Evolutionary conservation across 768 basidiomycete genomes (phyloP).

Genomic region (Russula compacta): DNA sequence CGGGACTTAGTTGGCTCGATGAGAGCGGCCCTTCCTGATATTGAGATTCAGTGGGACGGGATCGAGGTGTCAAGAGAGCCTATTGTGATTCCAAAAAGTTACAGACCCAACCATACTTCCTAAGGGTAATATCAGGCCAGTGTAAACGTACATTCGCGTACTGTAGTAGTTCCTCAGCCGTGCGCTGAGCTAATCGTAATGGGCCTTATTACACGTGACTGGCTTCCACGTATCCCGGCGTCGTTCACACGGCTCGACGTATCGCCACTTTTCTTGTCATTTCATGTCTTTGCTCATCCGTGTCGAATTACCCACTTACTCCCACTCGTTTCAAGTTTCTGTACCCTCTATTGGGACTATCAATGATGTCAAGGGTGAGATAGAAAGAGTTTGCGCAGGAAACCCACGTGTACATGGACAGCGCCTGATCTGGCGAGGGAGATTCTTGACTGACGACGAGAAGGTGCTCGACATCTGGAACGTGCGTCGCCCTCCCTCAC

Average conservation of each 20-base stretch:
- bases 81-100: neutral
- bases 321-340: slow-evolving; percentile 52
- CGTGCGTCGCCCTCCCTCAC: slow-evolving; percentile 36
- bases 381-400: slow-evolving; percentile 50
- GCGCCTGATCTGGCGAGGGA: slow-evolving; percentile 67
- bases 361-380: slow-evolving; percentile 58
- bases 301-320: slow-evolving; percentile 70
- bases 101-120: neutral
- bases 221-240: slow-evolving; percentile 10
- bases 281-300: slow-evolving; percentile 32
- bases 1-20: neutral
- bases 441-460: slow-evolving; percentile 56
- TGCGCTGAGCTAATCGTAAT: neutral
- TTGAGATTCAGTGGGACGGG: slow-evolving; percentile 11
- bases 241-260: neutral
- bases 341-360: slow-evolving; percentile 43
- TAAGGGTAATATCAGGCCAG: neutral
- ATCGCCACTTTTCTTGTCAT: neutral
- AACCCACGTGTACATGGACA: slow-evolving; percentile 62
- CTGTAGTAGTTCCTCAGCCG: too few relatives aligned
- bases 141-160: too few relatives aligned
- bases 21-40: neutral
- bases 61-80: neutral
- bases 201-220: slow-evolving; percentile 6
- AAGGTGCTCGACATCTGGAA: slow-evolving; percentile 61